A percentile compares a stretch with the other conserved stretches of the same genome.
Conservation (phyloP, 176 grass and related monocot genomes). For the Miscanthus lutarioriparius region DNA sequence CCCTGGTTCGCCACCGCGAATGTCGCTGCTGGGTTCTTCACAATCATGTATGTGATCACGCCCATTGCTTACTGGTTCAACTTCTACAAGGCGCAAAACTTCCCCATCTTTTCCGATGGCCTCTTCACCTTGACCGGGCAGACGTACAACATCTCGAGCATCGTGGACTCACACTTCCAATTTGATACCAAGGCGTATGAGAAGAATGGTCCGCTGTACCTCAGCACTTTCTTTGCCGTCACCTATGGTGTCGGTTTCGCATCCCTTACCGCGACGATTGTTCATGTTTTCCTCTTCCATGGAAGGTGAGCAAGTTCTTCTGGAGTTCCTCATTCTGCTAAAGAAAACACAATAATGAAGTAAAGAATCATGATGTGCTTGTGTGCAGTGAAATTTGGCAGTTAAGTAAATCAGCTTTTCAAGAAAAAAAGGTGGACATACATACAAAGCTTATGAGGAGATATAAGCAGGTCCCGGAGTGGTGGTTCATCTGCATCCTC, state of each 20-base stretch:
- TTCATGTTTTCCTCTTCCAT: constrained; percentile 86
- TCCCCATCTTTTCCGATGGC: constrained; percentile 85
- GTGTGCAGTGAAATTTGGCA: constrained; percentile 77
- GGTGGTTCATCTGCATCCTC: constrained; percentile 92
- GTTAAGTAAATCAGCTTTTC: constrained; percentile 80
- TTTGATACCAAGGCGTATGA: constrained; percentile 69
- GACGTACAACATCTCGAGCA: constrained; percentile 73
- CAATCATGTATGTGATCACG: constrained; percentile 76
- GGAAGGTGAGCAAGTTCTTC: constrained; percentile 60
- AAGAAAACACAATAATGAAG: constrained; percentile 2
- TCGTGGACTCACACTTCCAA: constrained; percentile 74
- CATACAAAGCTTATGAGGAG: constrained; percentile 86
- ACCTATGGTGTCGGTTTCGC: constrained; percentile 87
- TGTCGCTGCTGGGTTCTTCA: constrained; percentile 66
- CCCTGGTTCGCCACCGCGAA: constrained; percentile 97
- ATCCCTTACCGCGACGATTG: constrained; percentile 73
- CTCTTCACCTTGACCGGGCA: constrained; percentile 65
- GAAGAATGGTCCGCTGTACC: constrained; percentile 65
- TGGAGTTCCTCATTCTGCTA: not conserved
- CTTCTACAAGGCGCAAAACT: constrained; percentile 69
- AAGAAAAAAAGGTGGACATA: constrained; percentile 72
- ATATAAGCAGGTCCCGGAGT: constrained; percentile 80
- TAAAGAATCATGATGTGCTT: not conserved
- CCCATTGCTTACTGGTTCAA: constrained; percentile 72
- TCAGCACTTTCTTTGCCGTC: constrained; percentile 81